Evolutionary conservation across 2,329 filamentous ascomycete genomes (phyloP).

Genomic region (Chaetomium olivaceum): DNA sequence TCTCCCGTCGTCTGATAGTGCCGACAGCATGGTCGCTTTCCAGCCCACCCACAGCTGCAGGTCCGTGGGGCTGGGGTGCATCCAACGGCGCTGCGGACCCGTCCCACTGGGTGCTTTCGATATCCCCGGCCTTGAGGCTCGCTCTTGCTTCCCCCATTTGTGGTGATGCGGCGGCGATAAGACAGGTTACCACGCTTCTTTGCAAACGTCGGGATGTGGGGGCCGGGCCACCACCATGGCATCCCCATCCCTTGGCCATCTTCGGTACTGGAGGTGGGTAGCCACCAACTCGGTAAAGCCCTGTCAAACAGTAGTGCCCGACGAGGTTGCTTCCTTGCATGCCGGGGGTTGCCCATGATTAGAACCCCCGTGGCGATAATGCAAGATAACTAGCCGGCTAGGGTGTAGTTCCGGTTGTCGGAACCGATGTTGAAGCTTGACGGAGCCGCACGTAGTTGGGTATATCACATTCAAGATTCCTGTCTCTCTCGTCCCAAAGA

Average conservation of each 20-base stretch:
- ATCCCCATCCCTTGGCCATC: slow-evolving; percentile 4
- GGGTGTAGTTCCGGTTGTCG: background rate
- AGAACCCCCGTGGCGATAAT: slow-evolving; percentile 1
- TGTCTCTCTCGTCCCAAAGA: background rate
- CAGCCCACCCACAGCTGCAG: background rate
- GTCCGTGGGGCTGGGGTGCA: background rate
- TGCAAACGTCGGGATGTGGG: background rate
- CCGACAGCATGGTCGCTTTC: background rate
- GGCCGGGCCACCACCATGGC: slow-evolving; percentile 3
- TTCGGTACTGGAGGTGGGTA: background rate
- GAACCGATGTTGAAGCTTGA: background rate
- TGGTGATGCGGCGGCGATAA: slow-evolving; percentile 9
- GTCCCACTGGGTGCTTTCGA: background rate
- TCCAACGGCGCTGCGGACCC: background rate
- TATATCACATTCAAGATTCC: background rate
- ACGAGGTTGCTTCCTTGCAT: background rate
- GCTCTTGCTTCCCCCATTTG: background rate
- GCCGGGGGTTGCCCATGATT: background rate
- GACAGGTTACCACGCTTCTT: background rate
- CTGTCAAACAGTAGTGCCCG: slow-evolving; percentile 7
- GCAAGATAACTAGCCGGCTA: slow-evolving; percentile 4
- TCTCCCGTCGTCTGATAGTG: background rate
- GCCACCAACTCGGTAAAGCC: background rate
- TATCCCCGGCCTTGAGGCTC: background rate
- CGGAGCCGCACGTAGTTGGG: background rate